Percentiles rank a stretch among this genome's conserved stretches.
phyloP scores from a whole-genome alignment of 495 filamentous ascomycete genomes.

The Hypoxylon lienhwacheense region DNA sequence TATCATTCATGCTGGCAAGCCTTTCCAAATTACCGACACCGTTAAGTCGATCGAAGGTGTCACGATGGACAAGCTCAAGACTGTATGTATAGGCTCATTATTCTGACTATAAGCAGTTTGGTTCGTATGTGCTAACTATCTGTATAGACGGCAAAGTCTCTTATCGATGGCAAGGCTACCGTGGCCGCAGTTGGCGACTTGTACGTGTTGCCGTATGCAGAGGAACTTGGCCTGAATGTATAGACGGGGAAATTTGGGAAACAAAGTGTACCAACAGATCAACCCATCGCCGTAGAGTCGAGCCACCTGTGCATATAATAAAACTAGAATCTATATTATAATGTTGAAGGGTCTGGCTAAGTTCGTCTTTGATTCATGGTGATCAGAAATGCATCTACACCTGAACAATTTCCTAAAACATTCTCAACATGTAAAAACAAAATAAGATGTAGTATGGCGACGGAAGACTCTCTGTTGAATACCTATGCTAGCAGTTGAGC shows the following conservation, averaged over 20 bases:
- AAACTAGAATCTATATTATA: conserved; percentile 44
- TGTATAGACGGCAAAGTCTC: conserved; percentile 73
- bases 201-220: conserved; percentile 83
- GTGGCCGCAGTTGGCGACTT: conserved; percentile 88
- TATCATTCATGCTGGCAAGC: conserved; percentile 75
- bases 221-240: conserved; percentile 91
- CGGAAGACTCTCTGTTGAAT: no score
- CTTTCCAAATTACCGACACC: conserved; percentile 82
- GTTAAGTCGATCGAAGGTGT: conserved; percentile 79
- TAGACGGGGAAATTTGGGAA: conserved; percentile 55
- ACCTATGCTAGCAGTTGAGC: no score
- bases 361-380: no score
- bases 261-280: conserved; percentile 56
- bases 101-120: background rate
- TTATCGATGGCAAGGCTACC: conserved; percentile 85
- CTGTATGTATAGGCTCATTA: conserved; percentile 69
- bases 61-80: conserved; percentile 79
- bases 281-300: conserved; percentile 44
- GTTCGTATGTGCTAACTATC: conserved; percentile 10
- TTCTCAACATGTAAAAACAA: no score
- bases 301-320: conserved; percentile 55
- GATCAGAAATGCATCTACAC: no score
- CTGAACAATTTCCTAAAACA: no score
- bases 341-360: no score
- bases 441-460: no score